Percentiles rank a stretch among this genome's conserved stretches.
These are phyloP conservation scores for Tetracentron sinense DNA, from an alignment of 164 flowering plant genomes.

Conservation along the genomic window DNA sequence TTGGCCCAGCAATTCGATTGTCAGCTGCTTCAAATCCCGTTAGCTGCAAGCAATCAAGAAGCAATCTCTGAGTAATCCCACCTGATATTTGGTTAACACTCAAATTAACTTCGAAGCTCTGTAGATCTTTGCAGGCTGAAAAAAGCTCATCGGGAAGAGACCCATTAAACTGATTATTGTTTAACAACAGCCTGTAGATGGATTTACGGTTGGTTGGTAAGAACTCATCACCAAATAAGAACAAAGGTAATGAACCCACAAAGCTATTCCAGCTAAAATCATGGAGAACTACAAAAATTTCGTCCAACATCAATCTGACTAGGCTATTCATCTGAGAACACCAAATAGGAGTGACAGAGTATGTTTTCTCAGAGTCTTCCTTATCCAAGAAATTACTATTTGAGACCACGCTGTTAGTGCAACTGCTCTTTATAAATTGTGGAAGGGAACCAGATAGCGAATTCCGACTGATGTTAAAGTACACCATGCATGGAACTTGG, in stretches of 20 bases:
- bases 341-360: slow-evolving; percentile 18
- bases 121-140: slow-evolving; percentile 33
- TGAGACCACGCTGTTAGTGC: slow-evolving; percentile 16
- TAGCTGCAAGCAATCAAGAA: slow-evolving; percentile 38
- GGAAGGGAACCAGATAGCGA: slow-evolving; percentile 48
- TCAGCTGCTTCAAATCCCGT: slow-evolving; percentile 50
- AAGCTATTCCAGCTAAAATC: slow-evolving; percentile 67
- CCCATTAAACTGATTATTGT: slow-evolving; percentile 52
- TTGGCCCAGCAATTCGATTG: slow-evolving; percentile 47
- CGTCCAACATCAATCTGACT: slow-evolving; percentile 1
- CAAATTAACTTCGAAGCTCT: slow-evolving; percentile 44
- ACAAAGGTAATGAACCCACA: slow-evolving; percentile 38
- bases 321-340: slow-evolving; percentile 19
- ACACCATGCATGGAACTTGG: slow-evolving; percentile 57
- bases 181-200: slow-evolving; percentile 42
- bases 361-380: slow-evolving; percentile 21
- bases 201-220: slow-evolving; percentile 7
- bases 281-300: slow-evolving; percentile 29
- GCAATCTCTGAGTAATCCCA: slow-evolving; percentile 21
- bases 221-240: slow-evolving; percentile 36
- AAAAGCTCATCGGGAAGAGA: slow-evolving; percentile 36
- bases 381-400: slow-evolving; percentile 16
- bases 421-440: slow-evolving; percentile 29
- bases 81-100: slow-evolving; percentile 49
- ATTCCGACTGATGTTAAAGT: slow-evolving; percentile 58